Evolutionary conservation across 1,139 yeast genomes (phyloP).

Genomic region (Hansenula anomala): DNA sequence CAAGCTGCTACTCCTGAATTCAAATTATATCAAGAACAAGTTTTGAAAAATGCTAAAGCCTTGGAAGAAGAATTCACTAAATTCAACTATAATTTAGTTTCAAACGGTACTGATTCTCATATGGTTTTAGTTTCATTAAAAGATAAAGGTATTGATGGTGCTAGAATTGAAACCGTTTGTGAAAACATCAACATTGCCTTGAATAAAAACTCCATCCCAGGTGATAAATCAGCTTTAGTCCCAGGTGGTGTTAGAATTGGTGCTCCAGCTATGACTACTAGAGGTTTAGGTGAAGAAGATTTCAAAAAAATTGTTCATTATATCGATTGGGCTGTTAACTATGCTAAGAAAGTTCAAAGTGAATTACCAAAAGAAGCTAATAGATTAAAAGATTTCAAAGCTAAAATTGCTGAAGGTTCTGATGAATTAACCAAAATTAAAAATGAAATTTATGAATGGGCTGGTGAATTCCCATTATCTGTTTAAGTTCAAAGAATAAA

Average conservation of each 20-base stretch:
- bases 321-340: constrained; percentile 78
- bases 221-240: constrained; percentile 94
- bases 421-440: constrained; percentile 64
- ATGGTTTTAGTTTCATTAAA: constrained; percentile 87
- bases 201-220: constrained; percentile 97
- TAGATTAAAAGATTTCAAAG: constrained; percentile 91
- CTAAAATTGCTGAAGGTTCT: constrained; percentile 64
- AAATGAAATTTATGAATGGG: constrained; percentile 85
- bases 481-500: constrained; percentile 29
- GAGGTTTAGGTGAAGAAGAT: constrained; percentile 89
- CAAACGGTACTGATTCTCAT: constrained; percentile 96
- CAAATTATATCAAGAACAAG: constrained; percentile 85
- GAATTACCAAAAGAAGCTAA: constrained; percentile 80
- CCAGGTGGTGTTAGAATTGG: constrained; percentile 99
- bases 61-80: constrained; percentile 69
- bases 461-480: constrained; percentile 90
- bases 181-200: constrained; percentile 94
- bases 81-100: constrained; percentile 77
- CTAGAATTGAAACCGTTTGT: constrained; percentile 92
- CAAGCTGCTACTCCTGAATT: constrained; percentile 93
- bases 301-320: constrained; percentile 77
- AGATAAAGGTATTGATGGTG: constrained; percentile 93
- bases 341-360: constrained; percentile 73
- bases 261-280: constrained; percentile 98
- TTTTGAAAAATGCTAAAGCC: constrained; percentile 82